These are phyloP conservation scores for Fabrea salina DNA, from an alignment of 169 alveolate genomes.

Conservation along the genomic window DNA sequence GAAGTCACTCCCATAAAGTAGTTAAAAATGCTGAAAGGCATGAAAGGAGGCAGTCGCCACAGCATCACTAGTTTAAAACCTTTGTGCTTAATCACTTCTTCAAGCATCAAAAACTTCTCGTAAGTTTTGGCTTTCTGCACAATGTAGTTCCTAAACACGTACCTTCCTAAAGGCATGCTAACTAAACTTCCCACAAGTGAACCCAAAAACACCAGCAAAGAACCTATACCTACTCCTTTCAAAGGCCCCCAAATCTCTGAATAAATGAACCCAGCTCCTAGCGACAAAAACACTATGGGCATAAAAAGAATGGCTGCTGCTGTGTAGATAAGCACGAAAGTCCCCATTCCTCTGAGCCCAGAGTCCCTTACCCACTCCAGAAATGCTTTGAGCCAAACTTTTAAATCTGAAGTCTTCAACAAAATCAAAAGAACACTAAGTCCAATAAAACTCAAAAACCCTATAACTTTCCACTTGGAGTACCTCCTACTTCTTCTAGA, in stretches of 20 bases:
- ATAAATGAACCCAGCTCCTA: slow-evolving; percentile 51
- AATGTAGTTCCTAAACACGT: slow-evolving; percentile 38
- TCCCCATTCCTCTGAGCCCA: slow-evolving; percentile 18
- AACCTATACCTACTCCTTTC: slow-evolving; percentile 33
- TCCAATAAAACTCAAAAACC: too few relatives aligned
- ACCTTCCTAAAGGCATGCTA: slow-evolving; percentile 48
- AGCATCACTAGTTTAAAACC: slow-evolving; percentile 53
- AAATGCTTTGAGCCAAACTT: not conserved
- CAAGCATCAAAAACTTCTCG: not conserved
- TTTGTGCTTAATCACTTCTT: slow-evolving; percentile 1
- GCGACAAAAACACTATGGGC: slow-evolving; percentile 44
- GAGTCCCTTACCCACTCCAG: slow-evolving; percentile 26
- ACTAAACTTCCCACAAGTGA: slow-evolving; percentile 38
- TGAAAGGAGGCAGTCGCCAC: slow-evolving; percentile 51
- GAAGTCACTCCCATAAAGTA: slow-evolving; percentile 52
- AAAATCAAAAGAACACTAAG: too few relatives aligned
- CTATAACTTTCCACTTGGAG: too few relatives aligned
- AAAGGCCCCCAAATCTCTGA: slow-evolving; percentile 14
- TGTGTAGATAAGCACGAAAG: slow-evolving; percentile 28
- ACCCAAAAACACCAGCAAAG: slow-evolving; percentile 38
- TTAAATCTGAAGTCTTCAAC: too few relatives aligned
- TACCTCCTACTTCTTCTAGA: too few relatives aligned
- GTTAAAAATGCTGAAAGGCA: slow-evolving; percentile 53
- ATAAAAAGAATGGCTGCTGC: slow-evolving; percentile 38
- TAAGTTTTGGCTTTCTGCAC: slow-evolving; percentile 17